Conservation (phyloP, 257 asterid genomes). For the Cordia subcordata region DNA sequence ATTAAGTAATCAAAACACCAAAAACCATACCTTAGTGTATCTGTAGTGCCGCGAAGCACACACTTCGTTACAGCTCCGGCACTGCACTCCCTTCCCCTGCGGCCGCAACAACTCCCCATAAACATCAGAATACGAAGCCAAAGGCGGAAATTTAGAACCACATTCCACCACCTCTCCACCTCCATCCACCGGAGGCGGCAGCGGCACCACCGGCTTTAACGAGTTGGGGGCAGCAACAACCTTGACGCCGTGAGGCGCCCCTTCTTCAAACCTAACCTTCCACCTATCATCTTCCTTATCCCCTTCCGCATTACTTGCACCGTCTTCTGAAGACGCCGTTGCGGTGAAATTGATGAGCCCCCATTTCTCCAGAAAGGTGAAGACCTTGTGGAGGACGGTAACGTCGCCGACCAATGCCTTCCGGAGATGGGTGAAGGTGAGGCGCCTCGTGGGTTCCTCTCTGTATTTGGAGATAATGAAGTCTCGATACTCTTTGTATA, state of each 20-base stretch:
- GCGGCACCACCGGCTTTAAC: slow-evolving; percentile 50
- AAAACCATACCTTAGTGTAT: slow-evolving; percentile 45
- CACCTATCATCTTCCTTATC: slow-evolving; percentile 55
- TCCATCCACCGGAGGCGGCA: slow-evolving; percentile 40
- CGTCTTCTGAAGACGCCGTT: slow-evolving; percentile 6
- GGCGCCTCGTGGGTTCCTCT: slow-evolving; percentile 58
- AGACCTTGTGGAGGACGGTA: slow-evolving; percentile 67
- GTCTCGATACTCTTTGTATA: slow-evolving; percentile 84
- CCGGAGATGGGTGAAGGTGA: slow-evolving; percentile 69
- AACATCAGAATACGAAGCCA: slow-evolving; percentile 81
- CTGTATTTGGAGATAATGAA: slow-evolving; percentile 75
- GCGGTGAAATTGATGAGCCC: slow-evolving; percentile 70
- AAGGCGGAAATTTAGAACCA: slow-evolving; percentile 61
- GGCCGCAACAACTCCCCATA: slow-evolving; percentile 55
- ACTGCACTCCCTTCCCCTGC: slow-evolving; percentile 39
- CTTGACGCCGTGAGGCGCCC: slow-evolving; percentile 89
- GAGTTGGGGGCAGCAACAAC: slow-evolving; percentile 90
- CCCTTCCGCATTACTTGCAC: slow-evolving; percentile 32
- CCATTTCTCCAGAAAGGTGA: slow-evolving; percentile 82
- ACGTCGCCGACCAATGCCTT: slow-evolving; percentile 88
- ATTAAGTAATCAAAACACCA: background rate
- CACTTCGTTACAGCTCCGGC: slow-evolving; percentile 65
- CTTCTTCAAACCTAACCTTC: slow-evolving; percentile 82
- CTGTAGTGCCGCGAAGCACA: slow-evolving; percentile 49
- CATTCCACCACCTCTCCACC: slow-evolving; percentile 44